Evolutionary conservation across 192 early-diverging fungal species (phyloP).

Genomic region (Dissophora ornata): DNA sequence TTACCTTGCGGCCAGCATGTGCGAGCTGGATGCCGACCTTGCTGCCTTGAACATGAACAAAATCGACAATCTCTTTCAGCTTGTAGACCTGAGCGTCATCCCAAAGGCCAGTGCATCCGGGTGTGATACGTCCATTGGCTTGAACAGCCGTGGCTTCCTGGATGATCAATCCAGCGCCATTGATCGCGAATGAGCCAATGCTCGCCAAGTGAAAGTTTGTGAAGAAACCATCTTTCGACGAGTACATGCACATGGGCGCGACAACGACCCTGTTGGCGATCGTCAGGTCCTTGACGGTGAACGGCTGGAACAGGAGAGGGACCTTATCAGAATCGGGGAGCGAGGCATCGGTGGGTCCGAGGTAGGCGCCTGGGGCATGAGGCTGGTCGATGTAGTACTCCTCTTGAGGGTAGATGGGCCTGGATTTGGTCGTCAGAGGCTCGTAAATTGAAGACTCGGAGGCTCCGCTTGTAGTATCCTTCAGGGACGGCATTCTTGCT

Average conservation of each 20-base stretch:
- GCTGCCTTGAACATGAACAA: conserved; percentile 70
- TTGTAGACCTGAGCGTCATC: conserved; percentile 79
- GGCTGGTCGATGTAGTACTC: conserved; percentile 37
- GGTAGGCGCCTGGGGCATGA: conserved; percentile 31
- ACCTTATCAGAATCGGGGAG: conserved; percentile 17
- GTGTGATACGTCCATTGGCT: conserved; percentile 83
- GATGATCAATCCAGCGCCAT: conserved; percentile 83
- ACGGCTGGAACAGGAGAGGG: conserved; percentile 71
- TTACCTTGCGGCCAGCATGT: conserved; percentile 84
- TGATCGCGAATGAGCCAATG: conserved; percentile 75
- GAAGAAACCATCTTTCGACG: conserved; percentile 70
- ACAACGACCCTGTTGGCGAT: conserved; percentile 83
- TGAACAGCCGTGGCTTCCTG: conserved; percentile 82
- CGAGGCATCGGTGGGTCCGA: conserved; percentile 41
- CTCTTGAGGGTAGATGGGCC: conserved; percentile 27
- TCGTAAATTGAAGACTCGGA: conserved; percentile 5
- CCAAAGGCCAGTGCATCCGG: conserved; percentile 85
- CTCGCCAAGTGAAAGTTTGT: conserved; percentile 76
- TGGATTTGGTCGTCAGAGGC: conserved; percentile 12
- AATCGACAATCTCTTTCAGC: conserved; percentile 68
- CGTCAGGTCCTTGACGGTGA: conserved; percentile 71
- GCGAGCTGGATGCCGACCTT: conserved; percentile 81
- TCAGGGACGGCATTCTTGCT: conserved; percentile 27
- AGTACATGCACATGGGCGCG: conserved; percentile 90
- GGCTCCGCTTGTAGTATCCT: not conserved